These are phyloP conservation scores for Arthrobotrys entomopaga DNA, from an alignment of 2,329 filamentous ascomycete genomes.

Conservation along the genomic window DNA sequence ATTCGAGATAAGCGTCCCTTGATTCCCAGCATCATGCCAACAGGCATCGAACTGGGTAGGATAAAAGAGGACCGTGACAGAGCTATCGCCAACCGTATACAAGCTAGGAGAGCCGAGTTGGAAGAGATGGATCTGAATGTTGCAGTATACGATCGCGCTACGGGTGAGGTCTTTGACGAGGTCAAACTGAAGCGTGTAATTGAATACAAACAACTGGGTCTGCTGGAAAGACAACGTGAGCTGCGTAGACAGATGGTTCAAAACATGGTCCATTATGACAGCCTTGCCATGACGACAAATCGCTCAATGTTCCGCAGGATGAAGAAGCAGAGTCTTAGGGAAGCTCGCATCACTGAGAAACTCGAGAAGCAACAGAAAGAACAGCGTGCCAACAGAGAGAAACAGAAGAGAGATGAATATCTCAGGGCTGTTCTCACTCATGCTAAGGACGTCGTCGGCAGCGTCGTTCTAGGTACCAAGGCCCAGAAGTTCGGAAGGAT, in stretches of 20 bases:
- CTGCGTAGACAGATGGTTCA: conserved; percentile 87
- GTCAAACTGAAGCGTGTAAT: conserved; percentile 91
- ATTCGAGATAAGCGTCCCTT: conserved; percentile 79
- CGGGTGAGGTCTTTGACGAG: conserved; percentile 66
- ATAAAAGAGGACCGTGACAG: conserved; percentile 86
- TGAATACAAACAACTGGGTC: conserved; percentile 88
- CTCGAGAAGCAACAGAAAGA: conserved; percentile 98
- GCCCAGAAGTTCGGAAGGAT: conserved; percentile 89
- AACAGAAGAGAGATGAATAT: conserved; percentile 96
- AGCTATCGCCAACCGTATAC: conserved; percentile 89
- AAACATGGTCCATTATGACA: conserved; percentile 95
- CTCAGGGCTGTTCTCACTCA: conserved; percentile 86
- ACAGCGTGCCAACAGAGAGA: conserved; percentile 92
- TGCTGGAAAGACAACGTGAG: conserved; percentile 88
- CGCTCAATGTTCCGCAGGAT: conserved; percentile 87
- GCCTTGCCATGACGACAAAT: conserved; percentile 96
- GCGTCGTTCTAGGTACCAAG: conserved; percentile 64
- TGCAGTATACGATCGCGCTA: conserved; percentile 64
- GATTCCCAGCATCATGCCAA: conserved; percentile 87
- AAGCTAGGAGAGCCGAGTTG: conserved; percentile 82
- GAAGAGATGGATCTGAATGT: conserved; percentile 75
- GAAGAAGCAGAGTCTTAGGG: conserved; percentile 96
- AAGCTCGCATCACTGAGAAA: conserved; percentile 97
- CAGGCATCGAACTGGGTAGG: conserved; percentile 86
- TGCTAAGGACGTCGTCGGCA: conserved; percentile 77